Evolutionary conservation across 192 early-diverging fungal species (phyloP).

Genomic region (Coemansia aciculifera): DNA sequence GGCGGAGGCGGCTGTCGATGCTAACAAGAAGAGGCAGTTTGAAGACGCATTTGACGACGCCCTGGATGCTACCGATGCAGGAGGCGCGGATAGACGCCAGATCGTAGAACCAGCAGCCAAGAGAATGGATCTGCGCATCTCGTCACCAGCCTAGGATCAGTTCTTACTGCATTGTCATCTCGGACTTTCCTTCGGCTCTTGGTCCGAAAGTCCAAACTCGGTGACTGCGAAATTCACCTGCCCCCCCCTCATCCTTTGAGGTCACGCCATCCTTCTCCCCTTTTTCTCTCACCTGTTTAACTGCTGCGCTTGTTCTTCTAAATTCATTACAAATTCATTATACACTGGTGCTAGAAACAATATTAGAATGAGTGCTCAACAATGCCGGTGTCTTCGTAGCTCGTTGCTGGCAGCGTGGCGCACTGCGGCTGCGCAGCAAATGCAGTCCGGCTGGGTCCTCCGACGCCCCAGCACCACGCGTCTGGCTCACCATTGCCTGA

Average conservation of each 20-base stretch:
- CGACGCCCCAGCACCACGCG: not conserved
- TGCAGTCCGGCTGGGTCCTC: not conserved
- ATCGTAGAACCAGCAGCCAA: slow-evolving; percentile 17
- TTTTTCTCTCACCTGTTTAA: not conserved
- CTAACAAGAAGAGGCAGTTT: slow-evolving; percentile 24
- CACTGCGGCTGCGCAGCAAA: slow-evolving; percentile 5
- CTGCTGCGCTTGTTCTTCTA: not conserved
- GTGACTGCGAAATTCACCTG: not conserved
- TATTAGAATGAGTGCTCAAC: not conserved
- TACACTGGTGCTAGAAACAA: not conserved
- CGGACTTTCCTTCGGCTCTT: slow-evolving; percentile 3
- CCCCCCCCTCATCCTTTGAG: slow-evolving; percentile 1
- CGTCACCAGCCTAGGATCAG: slow-evolving; percentile 39
- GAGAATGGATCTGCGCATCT: slow-evolving; percentile 40
- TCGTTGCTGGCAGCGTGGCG: not conserved
- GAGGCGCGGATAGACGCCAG: not conserved
- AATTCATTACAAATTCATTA: not conserved
- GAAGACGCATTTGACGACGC: slow-evolving; percentile 33
- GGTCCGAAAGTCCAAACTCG: slow-evolving; percentile 7
- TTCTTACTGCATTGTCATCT: not conserved
- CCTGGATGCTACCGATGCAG: slow-evolving; percentile 2
- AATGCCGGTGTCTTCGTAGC: not conserved
- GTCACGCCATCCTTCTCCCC: not conserved
- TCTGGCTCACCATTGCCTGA: not conserved
- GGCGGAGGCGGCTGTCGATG: not conserved